Base-by-base conservation (phyloP, 2,329 filamentous ascomycete species). In the Epicoccum sorghinum region DNA sequence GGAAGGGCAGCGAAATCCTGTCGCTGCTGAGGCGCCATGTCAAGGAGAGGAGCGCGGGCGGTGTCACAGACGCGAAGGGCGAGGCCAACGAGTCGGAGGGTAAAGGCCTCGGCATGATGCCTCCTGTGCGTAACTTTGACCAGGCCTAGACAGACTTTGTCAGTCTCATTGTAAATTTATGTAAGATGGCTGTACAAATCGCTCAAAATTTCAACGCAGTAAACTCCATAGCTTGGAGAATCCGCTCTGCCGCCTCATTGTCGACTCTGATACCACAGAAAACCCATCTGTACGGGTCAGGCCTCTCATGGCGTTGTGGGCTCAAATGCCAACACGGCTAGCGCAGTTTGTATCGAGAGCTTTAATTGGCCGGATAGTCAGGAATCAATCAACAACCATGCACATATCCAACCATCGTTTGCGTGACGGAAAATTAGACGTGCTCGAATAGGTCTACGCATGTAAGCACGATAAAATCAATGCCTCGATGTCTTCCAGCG, bases 1-100 rank as follows among this genome's bases (percentile, higher is more conserved):
- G 95, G 95, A 86, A 83, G 76, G 86, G 88, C 58, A 96, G 90
- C 62, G 88, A 93, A 78, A 86, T 97, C 48, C 77, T 99, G 66
- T 75, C 74, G 24, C 77, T 95, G 81, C 74, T 99, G 73, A 83
- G 93, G 72, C 81, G 83, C 65, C 95, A 99, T 79, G 95, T 98
- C 25, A 83, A 85, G 65, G 81, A 84, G 59, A 82, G 85, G 65
- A 90, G 87, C 67, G 87, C 87, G 51, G 83, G 79, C 32, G 86
- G 82, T 73, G 83, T 75, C 69, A 74, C 68, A 38, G 72, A 70
- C 29, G 66, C 60, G 52, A 64, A 71, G 57, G 70, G 70, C 8
- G 69, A 64, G 27, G 69, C 64, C 24, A 72, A 74, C 55, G 56
- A 76, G 27, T 65, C 61, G 6, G 65, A 65, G 12, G 68, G 71